Conservation (phyloP, 2,329 filamentous ascomycete genomes). For the Orbilia javanica region DNA sequence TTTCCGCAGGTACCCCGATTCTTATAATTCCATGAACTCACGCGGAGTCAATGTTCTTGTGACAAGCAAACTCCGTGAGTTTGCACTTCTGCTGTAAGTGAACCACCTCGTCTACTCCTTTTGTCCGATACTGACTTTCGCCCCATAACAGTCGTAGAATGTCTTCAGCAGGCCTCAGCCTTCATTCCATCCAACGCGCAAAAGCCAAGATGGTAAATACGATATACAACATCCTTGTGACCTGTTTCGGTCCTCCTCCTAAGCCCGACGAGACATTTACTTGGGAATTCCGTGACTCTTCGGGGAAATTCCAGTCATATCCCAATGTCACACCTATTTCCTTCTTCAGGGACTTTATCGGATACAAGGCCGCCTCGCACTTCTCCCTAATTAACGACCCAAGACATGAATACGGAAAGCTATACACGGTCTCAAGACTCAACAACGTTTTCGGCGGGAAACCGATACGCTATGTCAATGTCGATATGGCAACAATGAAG, state of each 20-base stretch:
- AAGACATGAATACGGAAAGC: conserved; percentile 77
- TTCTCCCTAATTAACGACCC: conserved; percentile 90
- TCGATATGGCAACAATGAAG: conserved; percentile 80
- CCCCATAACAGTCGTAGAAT: conserved; percentile 62
- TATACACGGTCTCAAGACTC: conserved; percentile 81
- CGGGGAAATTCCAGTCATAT: conserved; percentile 74
- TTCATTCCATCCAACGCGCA: conserved; percentile 72
- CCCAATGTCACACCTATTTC: conserved; percentile 74
- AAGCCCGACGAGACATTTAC: conserved; percentile 76
- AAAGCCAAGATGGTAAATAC: conserved; percentile 78
- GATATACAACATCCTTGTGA: conserved; percentile 82
- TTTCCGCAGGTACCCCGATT: conserved; percentile 80
- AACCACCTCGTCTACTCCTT: background rate
- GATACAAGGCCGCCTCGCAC: conserved; percentile 47
- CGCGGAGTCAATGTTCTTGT: conserved; percentile 78
- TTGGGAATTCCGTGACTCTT: conserved; percentile 82
- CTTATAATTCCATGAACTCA: conserved; percentile 80
- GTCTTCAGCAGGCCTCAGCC: conserved; percentile 65
- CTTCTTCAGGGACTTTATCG: conserved; percentile 74
- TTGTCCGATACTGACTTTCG: background rate
- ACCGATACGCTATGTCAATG: conserved; percentile 84
- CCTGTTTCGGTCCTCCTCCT: conserved; percentile 84
- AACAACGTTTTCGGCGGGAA: conserved; percentile 85
- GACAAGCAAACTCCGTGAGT: conserved; percentile 88
- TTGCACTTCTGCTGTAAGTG: conserved; percentile 75